A percentile compares a stretch with the other conserved stretches of the same genome.
phyloP scores from a whole-genome alignment of 805 yeast species.

The Teunomyces barrocoloradensis region DNA sequence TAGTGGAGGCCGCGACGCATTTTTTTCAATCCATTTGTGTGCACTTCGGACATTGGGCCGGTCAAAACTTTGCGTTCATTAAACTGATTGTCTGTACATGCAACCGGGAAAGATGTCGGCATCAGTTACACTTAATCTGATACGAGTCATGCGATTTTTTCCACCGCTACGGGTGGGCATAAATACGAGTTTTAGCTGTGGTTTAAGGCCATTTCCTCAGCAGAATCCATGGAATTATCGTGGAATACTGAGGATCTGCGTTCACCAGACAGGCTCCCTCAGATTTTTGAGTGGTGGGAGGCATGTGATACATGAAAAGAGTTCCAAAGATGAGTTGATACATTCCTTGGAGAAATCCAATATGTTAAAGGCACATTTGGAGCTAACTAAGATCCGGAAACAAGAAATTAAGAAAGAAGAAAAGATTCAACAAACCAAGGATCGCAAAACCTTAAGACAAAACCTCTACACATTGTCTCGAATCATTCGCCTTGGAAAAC shows the following conservation, averaged over 20 bases:
- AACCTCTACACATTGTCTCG: constrained; percentile 38
- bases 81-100: neutral
- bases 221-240: neutral
- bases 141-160: neutral
- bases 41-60: neutral
- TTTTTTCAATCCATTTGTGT: neutral
- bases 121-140: neutral
- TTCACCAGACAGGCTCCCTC: neutral
- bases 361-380: constrained; percentile 29
- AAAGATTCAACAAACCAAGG: constrained; percentile 19
- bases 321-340: constrained; percentile 1
- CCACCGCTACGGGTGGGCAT: neutral
- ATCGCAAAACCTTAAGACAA: constrained; percentile 28
- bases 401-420: constrained; percentile 29
- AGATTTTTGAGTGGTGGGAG: neutral
- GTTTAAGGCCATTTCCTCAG: neutral
- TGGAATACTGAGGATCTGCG: neutral
- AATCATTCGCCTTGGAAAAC: constrained; percentile 37
- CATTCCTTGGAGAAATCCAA: constrained; percentile 6
- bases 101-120: constrained; percentile 1
- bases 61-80: neutral
- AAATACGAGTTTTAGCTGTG: neutral
- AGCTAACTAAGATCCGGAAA: constrained; percentile 22
- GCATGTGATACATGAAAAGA: neutral
- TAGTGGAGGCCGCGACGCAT: neutral